These are phyloP conservation scores for Pyrenophora graminea DNA, from an alignment of 2,329 filamentous ascomycete species.

Conservation along the genomic window DNA sequence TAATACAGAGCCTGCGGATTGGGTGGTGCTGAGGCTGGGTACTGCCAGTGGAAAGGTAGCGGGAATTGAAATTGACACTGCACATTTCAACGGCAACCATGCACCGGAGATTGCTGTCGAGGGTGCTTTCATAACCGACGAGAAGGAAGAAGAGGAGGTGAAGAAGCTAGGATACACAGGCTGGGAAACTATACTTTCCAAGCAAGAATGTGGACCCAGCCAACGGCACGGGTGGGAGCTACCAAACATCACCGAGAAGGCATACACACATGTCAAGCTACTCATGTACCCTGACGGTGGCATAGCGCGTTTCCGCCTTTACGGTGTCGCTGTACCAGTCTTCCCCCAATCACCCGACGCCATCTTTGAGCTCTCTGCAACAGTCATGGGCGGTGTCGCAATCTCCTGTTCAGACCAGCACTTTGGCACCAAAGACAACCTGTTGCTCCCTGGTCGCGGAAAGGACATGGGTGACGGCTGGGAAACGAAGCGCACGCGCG, in stretches of 20 bases:
- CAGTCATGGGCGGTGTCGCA: conserved; percentile 77
- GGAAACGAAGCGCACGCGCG: conserved; percentile 78
- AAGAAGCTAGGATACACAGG: conserved; percentile 44
- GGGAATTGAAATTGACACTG: conserved; percentile 79
- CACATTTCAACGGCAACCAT: conserved; percentile 82
- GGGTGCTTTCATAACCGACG: conserved; percentile 64
- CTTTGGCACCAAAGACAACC: conserved; percentile 79
- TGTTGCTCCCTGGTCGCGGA: conserved; percentile 76
- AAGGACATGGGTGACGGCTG: conserved; percentile 88
- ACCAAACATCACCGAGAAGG: conserved; percentile 59
- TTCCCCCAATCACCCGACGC: conserved; percentile 69
- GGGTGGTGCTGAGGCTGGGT: conserved; percentile 63
- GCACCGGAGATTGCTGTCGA: conserved; percentile 79
- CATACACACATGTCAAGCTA: conserved; percentile 77
- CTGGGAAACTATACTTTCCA: conserved; percentile 73
- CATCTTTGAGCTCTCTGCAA: conserved; percentile 75
- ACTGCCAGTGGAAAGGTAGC: conserved; percentile 70
- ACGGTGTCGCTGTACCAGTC: conserved; percentile 74
- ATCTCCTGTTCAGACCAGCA: conserved; percentile 80
- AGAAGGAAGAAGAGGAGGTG: conserved; percentile 66
- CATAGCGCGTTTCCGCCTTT: conserved; percentile 78
- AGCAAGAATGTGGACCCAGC: conserved; percentile 73
- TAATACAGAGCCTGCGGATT: conserved; percentile 62
- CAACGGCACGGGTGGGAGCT: conserved; percentile 76
- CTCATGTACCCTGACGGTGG: conserved; percentile 88